These are phyloP conservation scores for Aspergillus pseudoviridinutans DNA, from an alignment of 2,329 filamentous ascomycete genomes.

Conservation along the genomic window DNA sequence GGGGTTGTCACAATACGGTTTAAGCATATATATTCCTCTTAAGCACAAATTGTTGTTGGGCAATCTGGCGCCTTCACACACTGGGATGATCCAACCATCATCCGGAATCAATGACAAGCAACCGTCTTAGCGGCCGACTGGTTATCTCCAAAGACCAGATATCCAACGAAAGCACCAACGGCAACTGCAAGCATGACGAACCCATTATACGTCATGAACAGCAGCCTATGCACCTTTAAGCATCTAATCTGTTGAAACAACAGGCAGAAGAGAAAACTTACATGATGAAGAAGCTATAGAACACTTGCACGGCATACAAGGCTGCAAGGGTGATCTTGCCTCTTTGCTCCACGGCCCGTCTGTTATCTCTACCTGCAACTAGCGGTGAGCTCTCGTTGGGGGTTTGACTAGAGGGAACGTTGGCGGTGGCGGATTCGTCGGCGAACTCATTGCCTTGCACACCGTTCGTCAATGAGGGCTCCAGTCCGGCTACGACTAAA, in stretches of 20 bases:
- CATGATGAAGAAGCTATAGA: conserved; percentile 99
- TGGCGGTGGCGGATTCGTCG: conserved; percentile 26
- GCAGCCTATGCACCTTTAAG: conserved; percentile 60
- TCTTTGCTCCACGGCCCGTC: conserved; percentile 58
- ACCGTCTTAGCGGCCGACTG: conserved; percentile 75
- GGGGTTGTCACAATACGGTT: neutral
- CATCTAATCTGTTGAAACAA: neutral
- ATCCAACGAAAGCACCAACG: conserved; percentile 83
- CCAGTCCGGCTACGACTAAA: conserved; percentile 15
- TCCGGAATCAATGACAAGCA: conserved; percentile 69
- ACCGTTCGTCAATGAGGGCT: conserved; percentile 18
- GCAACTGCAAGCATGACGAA: conserved; percentile 94
- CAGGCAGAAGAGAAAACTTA: conserved; percentile 50
- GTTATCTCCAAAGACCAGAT: conserved; percentile 71
- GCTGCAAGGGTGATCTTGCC: conserved; percentile 74
- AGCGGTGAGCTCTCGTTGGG: conserved; percentile 64
- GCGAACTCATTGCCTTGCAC: conserved; percentile 34
- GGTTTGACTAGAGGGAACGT: conserved; percentile 15
- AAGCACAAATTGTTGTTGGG: too few relatives aligned
- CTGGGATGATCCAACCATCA: neutral
- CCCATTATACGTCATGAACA: conserved; percentile 99
- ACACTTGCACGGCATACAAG: conserved; percentile 89
- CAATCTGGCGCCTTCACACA: neutral
- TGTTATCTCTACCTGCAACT: conserved; percentile 67
- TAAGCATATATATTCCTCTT: conserved; percentile 1